These are phyloP conservation scores for Borovskyia barvae DNA, from an alignment of 208 protist genomes.

Conservation along the genomic window DNA sequence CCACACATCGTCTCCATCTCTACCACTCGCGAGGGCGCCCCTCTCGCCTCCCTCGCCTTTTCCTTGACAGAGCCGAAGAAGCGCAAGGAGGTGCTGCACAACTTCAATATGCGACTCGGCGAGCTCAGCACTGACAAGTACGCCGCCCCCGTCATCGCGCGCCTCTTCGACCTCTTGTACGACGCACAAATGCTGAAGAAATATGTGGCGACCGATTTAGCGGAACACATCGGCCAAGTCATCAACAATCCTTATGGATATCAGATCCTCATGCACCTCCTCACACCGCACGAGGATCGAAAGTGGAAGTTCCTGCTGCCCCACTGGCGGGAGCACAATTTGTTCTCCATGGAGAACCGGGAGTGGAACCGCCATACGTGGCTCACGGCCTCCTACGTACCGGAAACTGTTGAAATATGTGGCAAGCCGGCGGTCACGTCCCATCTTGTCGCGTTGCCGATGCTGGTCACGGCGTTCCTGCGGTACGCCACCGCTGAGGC, in stretches of 20 bases:
- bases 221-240: conserved; percentile 59
- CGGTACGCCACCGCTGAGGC: conserved; percentile 29
- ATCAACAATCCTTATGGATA: conserved; percentile 86
- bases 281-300: conserved; percentile 68
- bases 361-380: conserved; percentile 88
- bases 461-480: conserved; percentile 59
- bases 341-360: conserved; percentile 74
- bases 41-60: conserved; percentile 79
- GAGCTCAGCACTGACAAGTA: conserved; percentile 79
- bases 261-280: conserved; percentile 81
- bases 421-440: conserved; percentile 70
- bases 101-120: conserved; percentile 63
- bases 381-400: conserved; percentile 68
- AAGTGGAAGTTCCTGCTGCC: conserved; percentile 74
- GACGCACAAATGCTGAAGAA: conserved; percentile 83
- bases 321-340: conserved; percentile 84
- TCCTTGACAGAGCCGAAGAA: conserved; percentile 76
- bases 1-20: conserved; percentile 70
- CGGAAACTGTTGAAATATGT: conserved; percentile 83
- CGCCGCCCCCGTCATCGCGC: conserved; percentile 78
- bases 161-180: conserved; percentile 87
- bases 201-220: conserved; percentile 73
- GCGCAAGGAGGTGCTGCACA: conserved; percentile 78
- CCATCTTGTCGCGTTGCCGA: conserved; percentile 66
- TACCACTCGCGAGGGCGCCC: conserved; percentile 67